Base-by-base conservation (phyloP, 257 asterid genomes). In the Perilla frutescens region DNA sequence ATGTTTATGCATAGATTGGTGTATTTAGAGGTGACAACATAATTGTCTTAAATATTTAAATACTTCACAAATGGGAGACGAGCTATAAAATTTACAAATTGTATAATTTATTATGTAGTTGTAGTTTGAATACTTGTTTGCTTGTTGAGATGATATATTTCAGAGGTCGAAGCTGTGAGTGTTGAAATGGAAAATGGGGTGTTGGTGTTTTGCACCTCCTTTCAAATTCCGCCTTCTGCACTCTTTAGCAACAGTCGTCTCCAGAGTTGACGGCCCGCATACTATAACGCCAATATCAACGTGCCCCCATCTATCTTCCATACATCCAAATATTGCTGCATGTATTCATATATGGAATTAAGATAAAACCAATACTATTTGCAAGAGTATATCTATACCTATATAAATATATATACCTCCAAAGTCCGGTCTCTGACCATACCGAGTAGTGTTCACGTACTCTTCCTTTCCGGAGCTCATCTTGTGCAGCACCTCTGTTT, bases 91-190 rank as follows among this genome's bases (percentile, higher is more conserved):
- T 20, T 20, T 20, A 20, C 26, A 20, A 20, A 20, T 20, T 20
- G 26, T 20, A 20, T 20, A 20, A 20, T 20, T 20, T 20, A 1
- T 20, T 20, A 20, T 20, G 26, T 20, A 20, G 26, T 20, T 20
- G 0, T 20, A 20, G 26, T 20, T 20, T 20, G 0, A 20, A 20
- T 20, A 20, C 26, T 20, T 20, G 26, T 20, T 20, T 20, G 26
- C 0, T 20, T 20, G 26, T 20, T 20, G 26, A 20, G 26, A 20
- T 20, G 26, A 20, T 20, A 2, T 34, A 34, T 34, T 43, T 31
- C 82, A 93, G 65, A 93, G 93, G 81, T 91, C 98, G 76, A 93
- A 93, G 34, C 93, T 93, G 82, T 93, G 98, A 85, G 90, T 86
- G 81, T 93, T 86, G 92, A 91, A 93, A 82, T 93, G 97, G 68